Conservation (phyloP, 140 eudicot species). For the Flaveria floridana region DNA sequence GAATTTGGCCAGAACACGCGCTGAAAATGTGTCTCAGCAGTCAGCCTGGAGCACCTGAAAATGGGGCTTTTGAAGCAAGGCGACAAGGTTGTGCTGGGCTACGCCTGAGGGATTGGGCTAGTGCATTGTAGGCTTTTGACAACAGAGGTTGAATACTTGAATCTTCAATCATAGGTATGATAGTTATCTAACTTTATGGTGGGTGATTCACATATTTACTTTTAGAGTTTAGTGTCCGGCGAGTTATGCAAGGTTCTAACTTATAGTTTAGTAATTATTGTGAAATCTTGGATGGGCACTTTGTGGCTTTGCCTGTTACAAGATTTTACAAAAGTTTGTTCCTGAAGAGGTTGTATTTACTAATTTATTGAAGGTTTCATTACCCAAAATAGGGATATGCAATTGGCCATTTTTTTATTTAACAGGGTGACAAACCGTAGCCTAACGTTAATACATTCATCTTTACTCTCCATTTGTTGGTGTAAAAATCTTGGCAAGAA, state of each 20-base stretch:
- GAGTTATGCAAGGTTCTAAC: conserved; percentile 1
- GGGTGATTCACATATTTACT: neutral
- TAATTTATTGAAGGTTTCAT: conserved; percentile 3
- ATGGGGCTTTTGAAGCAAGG: too few relatives aligned
- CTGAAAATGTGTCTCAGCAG: too few relatives aligned
- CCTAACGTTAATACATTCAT: neutral
- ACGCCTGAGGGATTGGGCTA: too few relatives aligned
- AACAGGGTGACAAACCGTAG: neutral
- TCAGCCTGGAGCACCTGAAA: too few relatives aligned
- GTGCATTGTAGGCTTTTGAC: too few relatives aligned
- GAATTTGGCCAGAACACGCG: too few relatives aligned
- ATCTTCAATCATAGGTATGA: neutral
- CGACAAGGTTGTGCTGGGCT: too few relatives aligned
- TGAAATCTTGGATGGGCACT: neutral
- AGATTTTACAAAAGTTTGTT: neutral
- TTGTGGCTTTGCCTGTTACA: neutral
- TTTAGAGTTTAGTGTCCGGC: neutral
- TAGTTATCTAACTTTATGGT: neutral
- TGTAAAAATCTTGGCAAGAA: neutral
- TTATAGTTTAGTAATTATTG: neutral
- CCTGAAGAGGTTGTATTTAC: neutral
- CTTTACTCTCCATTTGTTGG: neutral
- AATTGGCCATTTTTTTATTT: neutral
- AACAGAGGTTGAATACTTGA: neutral
- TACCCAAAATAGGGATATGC: neutral